Base-by-base conservation (phyloP, 1,139 yeast genomes). In the Yamadazyma aaseri region DNA sequence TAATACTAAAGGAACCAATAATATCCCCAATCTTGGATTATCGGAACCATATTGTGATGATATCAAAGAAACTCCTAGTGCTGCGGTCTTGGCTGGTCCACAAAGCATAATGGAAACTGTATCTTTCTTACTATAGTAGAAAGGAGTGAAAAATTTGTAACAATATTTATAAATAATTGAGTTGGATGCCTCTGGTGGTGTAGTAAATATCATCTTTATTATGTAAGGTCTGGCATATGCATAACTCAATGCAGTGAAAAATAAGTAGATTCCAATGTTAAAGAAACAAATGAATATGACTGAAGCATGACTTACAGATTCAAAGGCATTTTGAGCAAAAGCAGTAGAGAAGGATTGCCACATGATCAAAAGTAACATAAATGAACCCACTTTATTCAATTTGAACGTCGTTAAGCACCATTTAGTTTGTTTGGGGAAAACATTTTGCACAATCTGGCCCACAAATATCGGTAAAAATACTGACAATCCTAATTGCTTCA, bases 11-110 rank as follows among this genome's bases (percentile, higher is more conserved):
- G 96, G 94, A 4, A 86, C 87, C 26, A 89, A 63, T 26, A 87
- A 60, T 36, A 77, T 74, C 16, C 96, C 96, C 42, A 86, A 63
- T 43, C 77, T 65, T 5, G 72, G 71, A 44, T 75, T 75, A 31
- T 70, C 50, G 4, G 77, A 60, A 6, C 95, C 94, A 54, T 86
- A 87, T 56, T 87, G 96, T 0, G 96, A 76, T 1, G 87, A 68
- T 7, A 85, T 69, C 36, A 87, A 66, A 1, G 95, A 84, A 1
- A 87, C 95, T 29, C 96, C 96, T 34, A 87, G 65, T 0, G 96
- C 96, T 0, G 95, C 96, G 0, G 96, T 86, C 55, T 87, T 87
- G 3, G 96, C 95, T 2, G 95, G 94, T 5, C 95, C 96, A 58
- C 96, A 86, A 38, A 86, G 72, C 81, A 87, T 73, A 31, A 87